Evolutionary conservation across 2,329 filamentous ascomycete genomes (phyloP), one percentile per base, ranked within the genome.

Genomic region (Colletotrichum agaves): DNA sequence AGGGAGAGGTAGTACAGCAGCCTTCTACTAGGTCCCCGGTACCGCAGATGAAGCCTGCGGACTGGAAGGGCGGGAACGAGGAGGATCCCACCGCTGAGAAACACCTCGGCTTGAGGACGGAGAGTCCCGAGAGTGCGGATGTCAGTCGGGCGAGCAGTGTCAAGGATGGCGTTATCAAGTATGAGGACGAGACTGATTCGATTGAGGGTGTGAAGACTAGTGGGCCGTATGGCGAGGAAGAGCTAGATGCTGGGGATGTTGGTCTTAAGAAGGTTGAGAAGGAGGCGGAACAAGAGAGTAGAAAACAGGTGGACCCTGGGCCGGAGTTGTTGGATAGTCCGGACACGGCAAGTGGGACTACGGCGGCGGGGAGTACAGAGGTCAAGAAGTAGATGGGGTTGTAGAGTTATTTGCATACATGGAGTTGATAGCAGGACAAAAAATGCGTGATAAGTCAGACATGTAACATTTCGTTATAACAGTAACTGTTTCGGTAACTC

Each of bases 141-240:
- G 83, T 93, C 15, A 94, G 92, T 75, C 87, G 89, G 70, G 91
- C 92, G 1, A 94, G 89, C 73, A 95, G 91, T 74, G 78, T 93
- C 19, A 83, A 80, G 73, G 86, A 81, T 63, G 69, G 47, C 2
- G 74, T 75, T 68, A 53, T 27, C 21, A 41, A 65, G 65, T 68
- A 68, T 17, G 58, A 61, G n/a, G 71, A 74, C 2, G 73, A 69
- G 4, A 63, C 35, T 1, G 71, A 69, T 11, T 74, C 72, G 2
- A 53, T 80, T 17, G 74, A 76, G 27, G 77, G 77, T 0, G 74
- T 82, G 2, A 80, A 75, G 72, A 74, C 75, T 1, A 79, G 77
- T 53, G 80, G 79, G 0, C 79, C 79, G 0, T 64, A 35, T 4
- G 69, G 67, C 0, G 80, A 81, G 10, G 78, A 80, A 60, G 76